Conservation (phyloP, 176 grass and related monocot species). For the Eremochloa ophiuroides region DNA sequence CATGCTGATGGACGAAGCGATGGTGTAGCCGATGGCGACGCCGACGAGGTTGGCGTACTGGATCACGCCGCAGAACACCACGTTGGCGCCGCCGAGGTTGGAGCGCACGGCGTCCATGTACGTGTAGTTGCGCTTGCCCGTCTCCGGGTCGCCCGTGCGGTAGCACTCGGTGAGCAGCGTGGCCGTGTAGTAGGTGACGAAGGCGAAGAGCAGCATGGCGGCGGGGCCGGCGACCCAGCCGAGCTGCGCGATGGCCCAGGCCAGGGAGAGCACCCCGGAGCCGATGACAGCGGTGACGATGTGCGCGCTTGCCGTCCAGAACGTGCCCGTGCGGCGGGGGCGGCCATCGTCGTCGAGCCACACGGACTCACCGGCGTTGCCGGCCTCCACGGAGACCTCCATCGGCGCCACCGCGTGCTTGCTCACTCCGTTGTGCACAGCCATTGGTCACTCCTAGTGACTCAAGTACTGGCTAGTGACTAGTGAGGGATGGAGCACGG, state of each 20-base stretch:
- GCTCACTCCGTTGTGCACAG: too few species aligned
- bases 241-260: constrained; percentile 84
- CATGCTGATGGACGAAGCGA: constrained; percentile 47
- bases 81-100: constrained; percentile 58
- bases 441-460: too few species aligned
- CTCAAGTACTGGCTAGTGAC: too few species aligned
- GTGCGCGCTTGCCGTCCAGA: constrained; percentile 86
- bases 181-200: constrained; percentile 86
- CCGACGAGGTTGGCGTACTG: constrained; percentile 53
- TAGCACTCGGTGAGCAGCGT: constrained; percentile 80
- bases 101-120: constrained; percentile 87
- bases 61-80: constrained; percentile 36
- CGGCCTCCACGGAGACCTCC: constrained; percentile 48
- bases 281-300: constrained; percentile 93
- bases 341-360: constrained; percentile 71
- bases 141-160: constrained; percentile 53
- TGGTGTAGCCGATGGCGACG: constrained; percentile 44
- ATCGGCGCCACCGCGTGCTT: constrained; percentile 2
- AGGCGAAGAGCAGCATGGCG: constrained; percentile 82
- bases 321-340: constrained; percentile 30
- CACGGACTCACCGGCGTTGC: constrained; percentile 15
- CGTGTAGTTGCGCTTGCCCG: constrained; percentile 82
- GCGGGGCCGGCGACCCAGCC: constrained; percentile 78
- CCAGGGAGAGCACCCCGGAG: constrained; percentile 76
- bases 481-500: too few species aligned